A percentile compares a stretch with the other conserved stretches of the same genome.
These are phyloP conservation scores for Hanseniaspora vineae DNA, from an alignment of 805 yeast genomes.

Conservation along the genomic window DNA sequence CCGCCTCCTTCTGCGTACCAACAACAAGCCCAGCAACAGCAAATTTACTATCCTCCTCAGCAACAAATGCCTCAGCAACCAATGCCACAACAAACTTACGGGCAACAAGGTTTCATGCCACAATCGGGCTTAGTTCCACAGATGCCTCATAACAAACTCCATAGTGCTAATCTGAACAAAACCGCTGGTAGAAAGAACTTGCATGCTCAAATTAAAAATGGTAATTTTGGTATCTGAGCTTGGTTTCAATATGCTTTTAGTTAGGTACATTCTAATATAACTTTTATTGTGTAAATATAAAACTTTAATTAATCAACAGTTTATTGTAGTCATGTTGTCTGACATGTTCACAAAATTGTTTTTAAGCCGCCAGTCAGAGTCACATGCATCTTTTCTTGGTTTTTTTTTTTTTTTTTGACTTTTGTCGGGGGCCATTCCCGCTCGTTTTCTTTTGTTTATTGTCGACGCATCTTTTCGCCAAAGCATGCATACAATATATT, in stretches of 20 bases:
- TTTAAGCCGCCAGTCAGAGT: no score
- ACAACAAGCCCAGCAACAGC: background rate
- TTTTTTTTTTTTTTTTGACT: no score
- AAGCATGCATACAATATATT: no score
- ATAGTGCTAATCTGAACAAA: background rate
- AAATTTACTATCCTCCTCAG: background rate
- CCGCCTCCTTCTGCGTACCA: background rate
- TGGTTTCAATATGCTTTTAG: background rate
- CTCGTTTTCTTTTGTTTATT: no score
- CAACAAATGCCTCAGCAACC: background rate
- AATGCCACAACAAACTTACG: background rate
- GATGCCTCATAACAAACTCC: background rate
- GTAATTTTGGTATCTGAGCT: conserved; percentile 5
- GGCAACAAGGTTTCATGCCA: background rate
- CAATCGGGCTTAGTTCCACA: no score
- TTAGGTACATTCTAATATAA: background rate
- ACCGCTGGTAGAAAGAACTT: conserved; percentile 3
- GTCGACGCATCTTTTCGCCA: no score
- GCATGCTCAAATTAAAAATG: conserved; percentile 5
- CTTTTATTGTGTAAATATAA: no score
- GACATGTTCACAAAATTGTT: no score
- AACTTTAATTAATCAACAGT: no score
- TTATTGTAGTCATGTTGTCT: no score
- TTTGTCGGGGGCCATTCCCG: no score
- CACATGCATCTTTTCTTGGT: no score